Base-by-base conservation (phyloP, 176 grass and related monocot species). In the Oryza officinalis region DNA sequence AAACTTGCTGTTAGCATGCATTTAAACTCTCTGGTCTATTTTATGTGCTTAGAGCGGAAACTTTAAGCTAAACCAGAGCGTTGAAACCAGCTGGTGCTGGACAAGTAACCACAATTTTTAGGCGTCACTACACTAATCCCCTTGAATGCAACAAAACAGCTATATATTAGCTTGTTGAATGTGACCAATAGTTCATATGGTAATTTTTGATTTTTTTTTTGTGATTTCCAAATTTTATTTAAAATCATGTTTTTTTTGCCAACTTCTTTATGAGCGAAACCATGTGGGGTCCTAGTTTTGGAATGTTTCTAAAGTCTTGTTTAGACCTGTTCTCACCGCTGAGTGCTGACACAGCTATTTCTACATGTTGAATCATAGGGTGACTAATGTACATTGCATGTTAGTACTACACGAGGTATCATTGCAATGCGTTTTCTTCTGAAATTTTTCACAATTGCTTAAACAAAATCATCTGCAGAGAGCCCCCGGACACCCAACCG, bases 401-500 rank as follows among this genome's bases (percentile, higher is more conserved):
- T 27, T 64, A 2, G 73, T 70, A 11, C n/a, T 14, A 15, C 11
- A 7, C 4, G 63, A 41, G 50, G 28, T 63, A 63, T 44, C 40
- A 22, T 18, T 57, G 50, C 63, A 4, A 38, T 27, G 18, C 45
- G 2, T 2, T 50, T 6, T 65, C n/a, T 63, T 26, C 50, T 2
- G 4, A 43, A 86, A 50, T 4, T 26, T 13, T 2, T 43, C 45
- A 81, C 31, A 26, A 33, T 75, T 69, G n/a, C 23, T 67, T 50
- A 33, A 65, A 40, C 10, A 17, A 25, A 81, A 60, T 87, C 27
- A 59, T 80, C 41, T 74, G 67, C 85, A 98, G 96, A 88, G 65
- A 93, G 89, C 85, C 89, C 89, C 38, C 73, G 78, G 79, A 87
- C 82, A 69, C 88, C 86, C 2, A 80, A 73, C 79, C 86, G 72